Base-by-base conservation (phyloP, 768 basidiomycete genomes). In the Stropharia rugosoannulata region DNA sequence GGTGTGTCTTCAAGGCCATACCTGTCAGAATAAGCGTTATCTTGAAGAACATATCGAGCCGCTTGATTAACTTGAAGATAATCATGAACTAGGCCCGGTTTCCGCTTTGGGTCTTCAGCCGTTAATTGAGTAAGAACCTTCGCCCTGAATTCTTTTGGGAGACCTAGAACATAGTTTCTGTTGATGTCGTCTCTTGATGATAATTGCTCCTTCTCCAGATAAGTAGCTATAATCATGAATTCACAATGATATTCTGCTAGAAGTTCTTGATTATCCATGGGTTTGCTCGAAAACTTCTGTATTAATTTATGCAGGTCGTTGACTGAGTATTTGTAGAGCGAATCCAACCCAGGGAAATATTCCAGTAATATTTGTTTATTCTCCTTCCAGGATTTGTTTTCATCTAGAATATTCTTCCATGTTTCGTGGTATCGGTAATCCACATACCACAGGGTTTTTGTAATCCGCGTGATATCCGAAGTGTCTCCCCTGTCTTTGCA, bases 211-310 rank as follows among this genome's bases (percentile, higher is more conserved):
- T 10, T 12, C 25, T 48, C 35, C 13, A 48, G 19, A 18, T 25
- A 48, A 13, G 8, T 48, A 8, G 46, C 25, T 15, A 48, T 48
- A 18, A 48, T 18, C 27, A 48, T 36, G 18, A 48, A 48, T 18
- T 48, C 35, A 18, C 46, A 48, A 19, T 48, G 46, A 48, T 48
- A 48, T 36, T 48, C 46, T 8, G 46, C 46, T 15, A 48, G 46
- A 11, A 11, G 11, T 36, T 48, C 46, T 48, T 48, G 46, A 11
- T 18, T 48, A 29, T 27, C 46, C 19, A 48, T 48, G 13, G 16
- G 8, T 36, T 11, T 15, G 11, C 12, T 10, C 10, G 46, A 48
- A 18, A 29, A 22, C 19, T 36, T 27, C 35, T 19, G 11, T 18
- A 48, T 27, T 29, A 48, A 18, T 11, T 19, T 19, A 27, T 10